These are phyloP conservation scores for Secale cereale DNA, from an alignment of 176 grass and related monocot species.

Conservation along the genomic window DNA sequence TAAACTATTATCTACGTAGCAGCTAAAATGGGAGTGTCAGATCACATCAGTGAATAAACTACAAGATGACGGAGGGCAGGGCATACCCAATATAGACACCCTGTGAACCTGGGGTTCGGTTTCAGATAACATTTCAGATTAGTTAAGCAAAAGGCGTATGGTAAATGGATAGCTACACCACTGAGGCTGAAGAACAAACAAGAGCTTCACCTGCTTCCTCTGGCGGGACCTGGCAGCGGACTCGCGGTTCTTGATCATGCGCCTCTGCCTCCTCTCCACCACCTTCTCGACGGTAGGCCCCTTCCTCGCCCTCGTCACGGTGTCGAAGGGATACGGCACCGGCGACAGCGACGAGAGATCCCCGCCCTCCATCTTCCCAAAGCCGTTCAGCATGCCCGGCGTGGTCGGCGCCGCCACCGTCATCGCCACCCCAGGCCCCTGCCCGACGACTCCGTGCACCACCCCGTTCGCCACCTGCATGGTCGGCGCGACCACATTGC, in stretches of 20 bases:
- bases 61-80: constrained; percentile 35
- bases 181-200: neutral
- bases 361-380: constrained; percentile 47
- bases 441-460: constrained; percentile 18
- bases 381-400: constrained; percentile 48
- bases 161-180: constrained; percentile 15
- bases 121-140: constrained; percentile 30
- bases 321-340: constrained; percentile 71
- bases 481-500: constrained; percentile 30
- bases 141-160: constrained; percentile 14
- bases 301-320: constrained; percentile 52
- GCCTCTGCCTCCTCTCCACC: constrained; percentile 69
- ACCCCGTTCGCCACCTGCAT: constrained; percentile 37
- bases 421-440: constrained; percentile 22
- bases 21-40: constrained; percentile 19
- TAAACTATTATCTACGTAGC: constrained; percentile 17
- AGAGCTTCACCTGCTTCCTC: constrained; percentile 66
- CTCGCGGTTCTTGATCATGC: constrained; percentile 97
- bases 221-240: constrained; percentile 77
- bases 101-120: constrained; percentile 2
- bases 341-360: constrained; percentile 64
- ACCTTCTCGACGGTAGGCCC: constrained; percentile 72
- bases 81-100: constrained; percentile 25
- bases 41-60: constrained; percentile 44
- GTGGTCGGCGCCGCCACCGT: constrained; percentile 39